Evolutionary conservation across 148 eudicot species (phyloP), one percentile per base, ranked within the genome.

Genomic region (Rhododendron henanense): DNA sequence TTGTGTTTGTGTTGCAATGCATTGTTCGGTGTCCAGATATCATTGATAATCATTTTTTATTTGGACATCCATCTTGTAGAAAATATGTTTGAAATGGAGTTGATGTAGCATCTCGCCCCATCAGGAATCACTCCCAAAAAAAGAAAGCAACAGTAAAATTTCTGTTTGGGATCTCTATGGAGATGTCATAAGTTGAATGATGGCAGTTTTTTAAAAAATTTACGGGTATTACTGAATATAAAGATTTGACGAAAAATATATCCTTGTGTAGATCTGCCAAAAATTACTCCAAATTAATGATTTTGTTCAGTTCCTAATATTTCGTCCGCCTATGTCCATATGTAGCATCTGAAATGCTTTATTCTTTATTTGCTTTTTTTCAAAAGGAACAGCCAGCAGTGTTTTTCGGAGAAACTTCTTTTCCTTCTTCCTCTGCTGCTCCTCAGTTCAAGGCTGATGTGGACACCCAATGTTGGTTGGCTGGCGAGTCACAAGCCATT

Each of bases 401-500:
- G 45, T 71, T 81, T 86, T 78, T 67, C 19, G 84, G 79, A 0
- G 82, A 82, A 35, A 84, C 71, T 82, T 67, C 45, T 73, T 77
- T 79, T 81, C 39, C 90, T 85, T 69, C 86, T 53, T 37, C 92
- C 65, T 75, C 88, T 82, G 74, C 86, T 81, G 74, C 86, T 82
- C 80, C 88, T 84, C 89, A 87, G 37, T 53, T 81, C 25, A 65
- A 83, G 87, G 90, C 85, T 45, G 73, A 82, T 25, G 45, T 63
- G 50, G 87, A 93, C 65, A 80, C 69, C 50, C 78, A 81, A 23
- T 83, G 74, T 81, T 86, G 81, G 81, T 85, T 89, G 87, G 96
- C 92, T 44, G 94, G 92, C 59, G 92, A 92, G 83, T 91, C 95
- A 63, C 92, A 92, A 87, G 92, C 92, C 74, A 55, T 86, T 28